Percentiles rank a stretch among this genome's conserved stretches.
phyloP scores from a whole-genome alignment of 2,329 filamentous ascomycete genomes.

The Colletotrichum magnum region DNA sequence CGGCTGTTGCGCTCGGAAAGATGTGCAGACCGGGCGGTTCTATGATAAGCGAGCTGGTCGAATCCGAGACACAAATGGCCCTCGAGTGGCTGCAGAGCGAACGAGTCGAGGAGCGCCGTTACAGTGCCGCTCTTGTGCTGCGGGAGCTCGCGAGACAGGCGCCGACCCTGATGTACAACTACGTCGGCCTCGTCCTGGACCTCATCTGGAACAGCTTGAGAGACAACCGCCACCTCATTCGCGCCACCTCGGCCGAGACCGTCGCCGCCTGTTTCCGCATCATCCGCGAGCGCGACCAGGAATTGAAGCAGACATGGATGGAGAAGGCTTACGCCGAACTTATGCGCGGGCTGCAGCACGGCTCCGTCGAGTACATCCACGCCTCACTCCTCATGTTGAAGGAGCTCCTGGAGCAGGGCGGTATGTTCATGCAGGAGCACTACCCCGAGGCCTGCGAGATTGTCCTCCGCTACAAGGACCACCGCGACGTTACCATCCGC shows the following conservation, averaged over 20 bases:
- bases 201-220: conserved; percentile 96
- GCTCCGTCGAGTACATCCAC: conserved; percentile 89
- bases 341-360: conserved; percentile 81
- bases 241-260: conserved; percentile 91
- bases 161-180: conserved; percentile 94
- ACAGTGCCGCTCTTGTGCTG: conserved; percentile 92
- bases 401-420: conserved; percentile 92
- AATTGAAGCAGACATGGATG: conserved; percentile 90
- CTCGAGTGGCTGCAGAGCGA: conserved; percentile 98
- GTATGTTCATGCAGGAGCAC: conserved; percentile 99
- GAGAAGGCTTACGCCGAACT: conserved; percentile 91
- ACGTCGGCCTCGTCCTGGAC: conserved; percentile 94
- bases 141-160: conserved; percentile 93
- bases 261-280: conserved; percentile 97
- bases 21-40: conserved; percentile 94
- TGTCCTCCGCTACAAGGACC: conserved; percentile 92
- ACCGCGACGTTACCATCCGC: conserved; percentile 88
- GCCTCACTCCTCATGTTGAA: conserved; percentile 94
- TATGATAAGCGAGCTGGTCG: conserved; percentile 93
- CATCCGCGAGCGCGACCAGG: conserved; percentile 90
- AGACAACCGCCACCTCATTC: conserved; percentile 90
- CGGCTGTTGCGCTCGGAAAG: conserved; percentile 89
- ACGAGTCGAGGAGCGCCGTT: conserved; percentile 91
- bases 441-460: conserved; percentile 95
- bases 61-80: conserved; percentile 96